Evolutionary conservation across 1,284 basidiomycete species (phyloP).

Genomic region (Sphagnurus paluster): DNA sequence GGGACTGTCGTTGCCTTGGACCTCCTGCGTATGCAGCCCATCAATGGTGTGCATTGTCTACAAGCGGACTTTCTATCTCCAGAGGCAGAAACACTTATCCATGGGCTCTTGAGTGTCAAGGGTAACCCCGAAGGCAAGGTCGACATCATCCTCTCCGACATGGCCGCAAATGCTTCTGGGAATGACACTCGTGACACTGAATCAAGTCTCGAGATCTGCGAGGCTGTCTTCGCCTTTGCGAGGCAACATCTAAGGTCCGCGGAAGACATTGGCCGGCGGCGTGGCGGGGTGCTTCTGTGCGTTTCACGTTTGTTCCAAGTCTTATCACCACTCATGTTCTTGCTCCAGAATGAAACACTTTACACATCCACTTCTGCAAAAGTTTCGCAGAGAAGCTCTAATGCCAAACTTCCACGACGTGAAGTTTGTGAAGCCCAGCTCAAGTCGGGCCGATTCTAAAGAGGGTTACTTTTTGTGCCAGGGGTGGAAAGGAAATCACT

Average conservation of each 20-base stretch:
- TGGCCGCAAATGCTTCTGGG: slow-evolving; percentile 74
- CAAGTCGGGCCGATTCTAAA: slow-evolving; percentile 68
- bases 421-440: slow-evolving; percentile 60
- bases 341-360: slow-evolving; percentile 70
- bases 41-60: slow-evolving; percentile 67
- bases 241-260: slow-evolving; percentile 49
- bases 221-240: slow-evolving; percentile 64
- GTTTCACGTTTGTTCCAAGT: slow-evolving; percentile 28
- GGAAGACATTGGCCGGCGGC: slow-evolving; percentile 38
- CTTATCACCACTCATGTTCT: not conserved
- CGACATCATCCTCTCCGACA: slow-evolving; percentile 76
- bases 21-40: slow-evolving; percentile 64
- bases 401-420: slow-evolving; percentile 61
- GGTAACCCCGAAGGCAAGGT: slow-evolving; percentile 48
- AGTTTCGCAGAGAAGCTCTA: slow-evolving; percentile 53
- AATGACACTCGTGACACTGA: slow-evolving; percentile 60
- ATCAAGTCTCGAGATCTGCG: slow-evolving; percentile 61
- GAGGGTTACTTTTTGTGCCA: slow-evolving; percentile 77
- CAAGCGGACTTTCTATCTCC: slow-evolving; percentile 76
- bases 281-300: slow-evolving; percentile 67
- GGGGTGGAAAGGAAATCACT: slow-evolving; percentile 28
- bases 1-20: slow-evolving; percentile 75
- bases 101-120: slow-evolving; percentile 40
- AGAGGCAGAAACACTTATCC: slow-evolving; percentile 49
- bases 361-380: slow-evolving; percentile 55